Base-by-base conservation (phyloP, 495 filamentous ascomycete species). In the Penicillium malachiteum region DNA sequence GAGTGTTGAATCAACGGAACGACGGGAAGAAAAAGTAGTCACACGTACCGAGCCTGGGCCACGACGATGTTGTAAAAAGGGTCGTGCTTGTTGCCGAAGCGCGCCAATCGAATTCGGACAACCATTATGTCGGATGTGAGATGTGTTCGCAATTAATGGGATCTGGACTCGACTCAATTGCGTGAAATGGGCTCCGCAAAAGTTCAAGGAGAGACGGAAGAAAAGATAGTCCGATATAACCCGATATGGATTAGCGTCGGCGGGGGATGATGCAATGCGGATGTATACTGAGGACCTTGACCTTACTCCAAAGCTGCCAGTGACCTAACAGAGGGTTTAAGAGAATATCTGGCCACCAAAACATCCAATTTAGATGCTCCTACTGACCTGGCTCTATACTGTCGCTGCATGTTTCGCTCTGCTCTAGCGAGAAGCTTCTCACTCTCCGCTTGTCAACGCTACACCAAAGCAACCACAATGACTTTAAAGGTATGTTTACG, bases 21-120 rank as follows among this genome's bases (percentile, higher is more conserved):
- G 21, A 26, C 21, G 21, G 21, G 21, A 26, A 26, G 21, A 34
- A 44, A n/a, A 44, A 14, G 13, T 10, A 35, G 35, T 33, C 37
- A 8, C 40, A 71, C 77, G 53, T 83, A 96, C 92, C 93, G 84
- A n/a, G 94, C 93, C 58, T 97, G 92, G 18, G 91, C 82, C 54
- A 98, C 91, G 50, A 97, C 91, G 57, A 98, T 96, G 76, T 98
- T 98, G 81, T 95, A 98, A 67, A 96, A 87, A 3, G 94, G 93
- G 26, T 80, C 64, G 69, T 93, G 89, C 51, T 79, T 84, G 74
- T 89, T 88, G 60, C 95, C 94, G 69, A 97, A 96, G 77, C 94
- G 94, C 47, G 94, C 87, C 63, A 98, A 82, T 48, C 94, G 87
- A 70, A 98, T 91, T 67, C 86, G 88, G 60, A 98, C 79, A 50